A percentile compares a stretch with the other conserved stretches of the same genome.
These are phyloP conservation scores for Vanrija humicola DNA, from an alignment of 1,284 basidiomycete species.

Conservation along the genomic window DNA sequence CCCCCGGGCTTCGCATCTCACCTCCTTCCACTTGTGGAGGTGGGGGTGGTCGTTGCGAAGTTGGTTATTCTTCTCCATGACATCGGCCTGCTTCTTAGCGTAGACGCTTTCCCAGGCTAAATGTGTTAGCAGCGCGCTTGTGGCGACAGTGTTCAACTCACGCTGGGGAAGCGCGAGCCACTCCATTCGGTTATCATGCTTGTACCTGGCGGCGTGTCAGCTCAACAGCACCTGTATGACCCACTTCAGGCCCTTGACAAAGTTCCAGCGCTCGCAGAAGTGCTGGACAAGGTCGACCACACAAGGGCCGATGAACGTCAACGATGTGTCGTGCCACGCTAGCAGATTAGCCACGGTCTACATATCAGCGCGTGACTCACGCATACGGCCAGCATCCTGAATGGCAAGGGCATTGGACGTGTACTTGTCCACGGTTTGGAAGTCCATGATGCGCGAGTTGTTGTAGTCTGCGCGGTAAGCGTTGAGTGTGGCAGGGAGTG, in stretches of 20 bases:
- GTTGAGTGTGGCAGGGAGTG: not conserved
- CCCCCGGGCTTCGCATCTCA: slow-evolving; percentile 5
- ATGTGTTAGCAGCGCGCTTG: not conserved
- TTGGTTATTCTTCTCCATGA: slow-evolving; percentile 25
- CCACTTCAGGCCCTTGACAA: slow-evolving; percentile 23
- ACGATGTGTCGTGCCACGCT: slow-evolving; percentile 54
- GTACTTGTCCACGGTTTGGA: slow-evolving; percentile 67
- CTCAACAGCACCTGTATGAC: not conserved
- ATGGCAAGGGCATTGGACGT: slow-evolving; percentile 69
- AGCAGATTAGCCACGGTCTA: not conserved
- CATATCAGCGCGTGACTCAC: slow-evolving; percentile 21
- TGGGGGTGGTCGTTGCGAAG: slow-evolving; percentile 47
- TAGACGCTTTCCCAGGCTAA: slow-evolving; percentile 41
- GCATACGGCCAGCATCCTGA: slow-evolving; percentile 61
- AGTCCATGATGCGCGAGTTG: slow-evolving; percentile 57
- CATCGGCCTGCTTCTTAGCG: slow-evolving; percentile 28
- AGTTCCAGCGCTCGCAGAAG: slow-evolving; percentile 66
- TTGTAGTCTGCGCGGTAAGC: slow-evolving; percentile 64
- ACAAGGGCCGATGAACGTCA: slow-evolving; percentile 75
- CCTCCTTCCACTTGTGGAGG: slow-evolving; percentile 43
- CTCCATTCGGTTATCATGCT: slow-evolving; percentile 55
- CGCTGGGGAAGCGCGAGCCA: slow-evolving; percentile 79
- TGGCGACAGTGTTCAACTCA: slow-evolving; percentile 10
- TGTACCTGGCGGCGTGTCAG: slow-evolving; percentile 44
- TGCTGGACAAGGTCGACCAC: slow-evolving; percentile 88